Evolutionary conservation across 305 asterid genomes (phyloP), one percentile per base, ranked within the genome.

Genomic region (Vinca major): DNA sequence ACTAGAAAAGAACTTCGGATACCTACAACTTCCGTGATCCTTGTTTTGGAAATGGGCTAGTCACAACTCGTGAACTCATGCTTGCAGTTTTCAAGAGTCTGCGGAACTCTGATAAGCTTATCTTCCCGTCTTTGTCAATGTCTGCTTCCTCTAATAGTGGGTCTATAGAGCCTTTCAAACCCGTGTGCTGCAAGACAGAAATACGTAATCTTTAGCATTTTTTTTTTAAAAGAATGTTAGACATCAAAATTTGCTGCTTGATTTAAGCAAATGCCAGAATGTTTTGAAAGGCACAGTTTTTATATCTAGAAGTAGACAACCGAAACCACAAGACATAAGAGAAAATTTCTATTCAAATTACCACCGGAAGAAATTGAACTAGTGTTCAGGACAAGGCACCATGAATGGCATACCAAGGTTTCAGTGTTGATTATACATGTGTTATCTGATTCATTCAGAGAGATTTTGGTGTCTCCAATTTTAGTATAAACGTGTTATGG

Each of bases 141-240:
- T 93, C 99, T 44, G 99, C 99, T 85, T 93, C 99, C 74, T 91
- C 96, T 6, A 93, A 82, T 17, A 93, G 80, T 1, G 97, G 97
- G 68, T 89, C 95, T 61, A 89, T 84, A 4, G 97, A 93, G 33
- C 95, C 95, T 81, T 81, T 82, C 67, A 93, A 75, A 14, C 97
- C 84, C 0, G 95, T 83, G 76, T 89, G 95, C 99, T 93, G 95
- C 72, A 33, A 5, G 16, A 16, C 43, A 37, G 55, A 37, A 60
- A 26, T 60, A 61, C 11, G 12, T 8, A 26, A 13, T 7, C 40
- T 26, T 26, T 21, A 19, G 54, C 50, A 19, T 7, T 11, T n/a
- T 40, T 52, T 71, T 47, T 62, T 13, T 1, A n/a, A 51, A 16
- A 49, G 41, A 26, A 52, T 12, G 26, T 62, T 49, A 36, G 13